Conservation (phyloP, 2,329 filamentous ascomycete genomes). For the Monilinia vaccinii-corymbosi region DNA sequence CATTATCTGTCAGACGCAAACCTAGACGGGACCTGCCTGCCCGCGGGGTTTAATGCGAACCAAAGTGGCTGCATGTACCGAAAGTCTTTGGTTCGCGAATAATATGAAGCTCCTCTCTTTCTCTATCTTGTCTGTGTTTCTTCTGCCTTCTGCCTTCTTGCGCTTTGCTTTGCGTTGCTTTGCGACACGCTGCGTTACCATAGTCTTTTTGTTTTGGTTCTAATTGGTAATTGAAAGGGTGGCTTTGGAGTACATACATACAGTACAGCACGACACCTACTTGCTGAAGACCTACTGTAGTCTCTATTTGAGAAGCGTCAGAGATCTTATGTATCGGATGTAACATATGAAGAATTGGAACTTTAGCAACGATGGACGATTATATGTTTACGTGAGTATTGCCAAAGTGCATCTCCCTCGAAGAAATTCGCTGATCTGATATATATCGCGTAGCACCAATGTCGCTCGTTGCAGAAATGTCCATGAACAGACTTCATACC, state of each 20-base stretch:
- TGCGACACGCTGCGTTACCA: not conserved
- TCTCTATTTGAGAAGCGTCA: not conserved
- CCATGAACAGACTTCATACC: conserved; percentile 23
- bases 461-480: conserved; percentile 24
- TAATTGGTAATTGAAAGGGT: not conserved
- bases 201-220: not conserved
- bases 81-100: not conserved
- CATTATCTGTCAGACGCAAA: not conserved
- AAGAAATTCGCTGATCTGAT: not conserved
- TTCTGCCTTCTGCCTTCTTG: not conserved
- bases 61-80: not conserved
- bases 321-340: not conserved
- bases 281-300: no score
- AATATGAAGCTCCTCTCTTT: not conserved
- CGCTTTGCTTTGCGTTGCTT: not conserved
- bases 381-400: conserved; percentile 27
- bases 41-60: conserved; percentile 1
- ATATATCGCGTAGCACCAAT: conserved; percentile 12
- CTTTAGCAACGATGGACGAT: conserved; percentile 27
- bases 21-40: not conserved
- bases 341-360: not conserved
- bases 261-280: no score
- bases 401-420: not conserved
- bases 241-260: not conserved
- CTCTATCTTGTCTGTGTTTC: not conserved